phyloP scores from a whole-genome alignment of 345 rosid genomes.

The Limnanthes douglasii region DNA sequence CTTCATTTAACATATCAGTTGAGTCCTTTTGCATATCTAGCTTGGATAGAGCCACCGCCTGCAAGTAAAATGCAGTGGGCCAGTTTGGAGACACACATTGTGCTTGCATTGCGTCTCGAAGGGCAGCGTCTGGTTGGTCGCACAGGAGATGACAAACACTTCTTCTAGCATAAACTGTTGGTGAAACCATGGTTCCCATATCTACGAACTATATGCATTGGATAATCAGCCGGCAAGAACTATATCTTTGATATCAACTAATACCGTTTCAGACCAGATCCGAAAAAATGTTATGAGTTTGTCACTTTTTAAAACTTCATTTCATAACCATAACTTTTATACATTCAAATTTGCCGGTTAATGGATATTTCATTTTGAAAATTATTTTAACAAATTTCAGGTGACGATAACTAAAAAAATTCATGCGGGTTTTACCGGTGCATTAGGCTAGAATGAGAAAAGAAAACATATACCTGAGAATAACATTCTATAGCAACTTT shows the following conservation, averaged over 20 bases:
- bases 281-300: no score
- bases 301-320: no score
- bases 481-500: conserved; percentile 64
- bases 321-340: no score
- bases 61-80: conserved; percentile 88
- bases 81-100: conserved; percentile 76
- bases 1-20: conserved; percentile 65
- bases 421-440: not conserved
- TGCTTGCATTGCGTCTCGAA: conserved; percentile 93
- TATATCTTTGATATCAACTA: no score
- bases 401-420: not conserved
- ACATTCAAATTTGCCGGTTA: no score
- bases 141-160: conserved; percentile 64
- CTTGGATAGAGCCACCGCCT: conserved; percentile 75
- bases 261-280: no score
- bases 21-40: conserved; percentile 84
- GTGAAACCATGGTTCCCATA: conserved; percentile 75
- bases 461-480: conserved; percentile 75
- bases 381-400: no score
- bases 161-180: conserved; percentile 70
- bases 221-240: not conserved
- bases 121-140: conserved; percentile 76
- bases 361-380: no score
- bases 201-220: conserved; percentile 44
- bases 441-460: no score